These are phyloP conservation scores for Pezicula neosporulosa DNA, from an alignment of 2,329 filamentous ascomycete species.

Conservation along the genomic window DNA sequence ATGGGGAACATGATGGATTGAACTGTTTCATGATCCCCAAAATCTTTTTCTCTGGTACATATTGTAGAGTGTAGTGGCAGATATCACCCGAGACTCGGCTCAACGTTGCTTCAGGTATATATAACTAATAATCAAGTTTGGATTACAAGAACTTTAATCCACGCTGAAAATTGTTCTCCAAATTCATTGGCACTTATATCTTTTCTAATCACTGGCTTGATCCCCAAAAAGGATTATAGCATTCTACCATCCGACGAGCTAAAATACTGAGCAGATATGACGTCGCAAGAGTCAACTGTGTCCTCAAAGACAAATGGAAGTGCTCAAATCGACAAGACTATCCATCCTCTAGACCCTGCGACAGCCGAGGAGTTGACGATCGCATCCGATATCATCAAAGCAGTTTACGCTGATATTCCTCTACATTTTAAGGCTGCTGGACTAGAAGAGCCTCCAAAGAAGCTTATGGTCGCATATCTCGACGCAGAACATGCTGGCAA, in stretches of 20 bases:
- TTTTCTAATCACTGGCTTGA: not conserved
- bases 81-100: too few species aligned
- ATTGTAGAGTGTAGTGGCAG: too few species aligned
- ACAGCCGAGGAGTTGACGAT: not conserved
- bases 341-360: not conserved
- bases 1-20: too few species aligned
- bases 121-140: too few species aligned
- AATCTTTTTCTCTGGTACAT: too few species aligned
- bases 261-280: not conserved
- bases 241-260: not conserved
- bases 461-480: not conserved
- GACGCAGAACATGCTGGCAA: not conserved
- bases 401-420: not conserved
- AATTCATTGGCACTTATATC: too few species aligned
- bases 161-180: too few species aligned
- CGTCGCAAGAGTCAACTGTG: not conserved
- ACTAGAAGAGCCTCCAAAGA: not conserved
- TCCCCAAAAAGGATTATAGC: too few species aligned
- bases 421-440: not conserved
- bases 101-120: too few species aligned
- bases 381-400: not conserved
- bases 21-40: too few species aligned
- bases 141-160: too few species aligned
- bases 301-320: not conserved
- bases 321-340: not conserved